Base-by-base conservation (phyloP, 345 rosid genomes). In the Fremontodendron californicum region DNA sequence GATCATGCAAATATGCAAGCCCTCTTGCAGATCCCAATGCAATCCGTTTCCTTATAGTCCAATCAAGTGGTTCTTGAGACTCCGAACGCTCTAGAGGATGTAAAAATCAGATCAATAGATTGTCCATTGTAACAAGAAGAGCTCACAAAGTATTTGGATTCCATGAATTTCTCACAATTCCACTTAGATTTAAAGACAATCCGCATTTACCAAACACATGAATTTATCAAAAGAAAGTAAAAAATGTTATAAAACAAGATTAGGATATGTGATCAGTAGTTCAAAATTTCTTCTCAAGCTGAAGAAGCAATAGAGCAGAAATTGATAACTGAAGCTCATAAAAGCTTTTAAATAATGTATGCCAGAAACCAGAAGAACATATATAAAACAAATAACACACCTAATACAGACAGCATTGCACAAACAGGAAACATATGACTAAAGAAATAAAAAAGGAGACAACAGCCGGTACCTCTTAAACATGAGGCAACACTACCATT, bases 401-500 rank as follows among this genome's bases (percentile, higher is more conserved):
- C 27, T 21, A 54, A 54, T 54, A 54, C 27, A 54, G 40, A 45
- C 25, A 23, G 71, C 51, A 42, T 15, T 10, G 33, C n/a, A 67
- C n/a, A 67, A 42, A 42, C 33, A 40, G 4, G 35, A 43, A 23
- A 37, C 19, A 23, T 21, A 27, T 3, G 21, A 39, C 49, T 73
- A 23, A 37, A 35, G 45, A 73, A 40, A 73, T n/a, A 12, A 66
- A 66, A 37, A 19, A 33, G 23, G 35, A 55, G 35, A 67, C 42
- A 52, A 42, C 57, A 74, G 76, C 51, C 42, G n/a, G 33, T 85
- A 94, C 97, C 98, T 88, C 97, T 85, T 78, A 94, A 85, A 82
- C 98, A 93, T 37, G 98, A 94, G 78, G 98, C 98, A 9, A 93
- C 97, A 84, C 98, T 94, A 85, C 98, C 98, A 82, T 94, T 91